phyloP scores from a whole-genome alignment of 345 rosid genomes.

The thale cress (Arabidopsis thaliana) region DNA sequence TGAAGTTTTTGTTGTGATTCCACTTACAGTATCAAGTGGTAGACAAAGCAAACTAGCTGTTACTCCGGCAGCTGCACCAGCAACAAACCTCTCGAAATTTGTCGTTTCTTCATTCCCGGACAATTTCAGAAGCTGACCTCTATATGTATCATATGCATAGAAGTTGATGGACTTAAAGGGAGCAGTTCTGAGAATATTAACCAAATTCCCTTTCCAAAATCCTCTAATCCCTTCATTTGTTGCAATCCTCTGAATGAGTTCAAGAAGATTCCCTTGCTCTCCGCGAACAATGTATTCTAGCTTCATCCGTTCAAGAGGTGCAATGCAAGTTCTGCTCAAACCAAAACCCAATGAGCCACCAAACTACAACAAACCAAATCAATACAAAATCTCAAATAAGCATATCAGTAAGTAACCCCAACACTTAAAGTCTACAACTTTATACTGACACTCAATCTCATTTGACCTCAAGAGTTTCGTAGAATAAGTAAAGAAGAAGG shows the following conservation, averaged over 20 bases:
- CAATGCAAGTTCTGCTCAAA: conserved; percentile 70
- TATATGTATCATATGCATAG: conserved; percentile 72
- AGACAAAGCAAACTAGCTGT: conserved; percentile 73
- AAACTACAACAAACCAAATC: conserved; percentile 33
- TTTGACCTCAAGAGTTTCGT: not conserved
- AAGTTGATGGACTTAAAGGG: conserved; percentile 82
- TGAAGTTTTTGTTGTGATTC: not conserved
- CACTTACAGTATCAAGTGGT: conserved; percentile 74
- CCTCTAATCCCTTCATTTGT: conserved; percentile 66
- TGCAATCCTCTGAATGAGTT: conserved; percentile 61
- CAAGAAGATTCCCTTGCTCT: conserved; percentile 59
- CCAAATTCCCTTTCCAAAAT: conserved; percentile 79
- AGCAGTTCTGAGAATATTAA: conserved; percentile 75
- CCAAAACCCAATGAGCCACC: conserved; percentile 46
- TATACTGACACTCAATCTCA: conserved; percentile 4
- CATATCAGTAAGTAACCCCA: conserved; percentile 2
- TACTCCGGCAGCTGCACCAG: conserved; percentile 83
- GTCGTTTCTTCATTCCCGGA: conserved; percentile 68
- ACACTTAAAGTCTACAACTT: conserved; percentile 26
- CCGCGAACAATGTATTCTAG: conserved; percentile 80
- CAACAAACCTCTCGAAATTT: conserved; percentile 71
- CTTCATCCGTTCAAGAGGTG: conserved; percentile 80
- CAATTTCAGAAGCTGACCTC: conserved; percentile 64
- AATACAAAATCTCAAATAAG: conserved; percentile 8
- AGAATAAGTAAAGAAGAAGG: conserved; percentile 15